Evolutionary conservation across 1,139 yeast species (phyloP).

Genomic region (Torulaspora pretoriensis): DNA sequence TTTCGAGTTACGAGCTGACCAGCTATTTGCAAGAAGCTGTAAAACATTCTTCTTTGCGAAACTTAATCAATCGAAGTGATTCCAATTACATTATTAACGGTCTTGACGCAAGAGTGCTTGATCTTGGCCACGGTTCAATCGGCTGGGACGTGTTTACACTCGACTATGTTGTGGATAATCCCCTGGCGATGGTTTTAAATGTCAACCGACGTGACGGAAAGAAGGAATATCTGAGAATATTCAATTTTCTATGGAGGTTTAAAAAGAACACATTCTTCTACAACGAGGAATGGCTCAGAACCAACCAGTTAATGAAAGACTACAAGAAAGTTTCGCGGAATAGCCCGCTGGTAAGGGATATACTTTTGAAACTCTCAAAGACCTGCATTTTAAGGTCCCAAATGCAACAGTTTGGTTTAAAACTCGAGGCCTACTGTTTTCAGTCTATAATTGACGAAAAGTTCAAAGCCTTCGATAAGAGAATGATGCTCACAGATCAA

Average conservation of each 20-base stretch:
- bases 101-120: slow-evolving; percentile 79
- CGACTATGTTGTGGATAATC: slow-evolving; percentile 68
- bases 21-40: slow-evolving; percentile 65
- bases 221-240: slow-evolving; percentile 70
- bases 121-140: slow-evolving; percentile 60
- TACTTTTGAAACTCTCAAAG: slow-evolving; percentile 27
- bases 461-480: slow-evolving; percentile 39
- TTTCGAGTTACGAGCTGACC: slow-evolving; percentile 65
- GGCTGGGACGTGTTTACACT: slow-evolving; percentile 94
- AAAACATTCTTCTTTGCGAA: slow-evolving; percentile 55
- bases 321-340: slow-evolving; percentile 23
- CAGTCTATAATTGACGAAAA: slow-evolving; percentile 35
- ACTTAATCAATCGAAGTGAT: slow-evolving; percentile 34
- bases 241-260: slow-evolving; percentile 80
- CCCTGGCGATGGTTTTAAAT: slow-evolving; percentile 44
- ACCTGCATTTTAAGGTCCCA: slow-evolving; percentile 27
- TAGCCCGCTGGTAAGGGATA: slow-evolving; percentile 29
- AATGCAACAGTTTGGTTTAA: slow-evolving; percentile 28
- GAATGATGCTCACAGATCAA: slow-evolving; percentile 28
- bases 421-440: slow-evolving; percentile 26
- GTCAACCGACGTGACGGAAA: slow-evolving; percentile 41
- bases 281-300: slow-evolving; percentile 45
- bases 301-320: slow-evolving; percentile 38
- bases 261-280: slow-evolving; percentile 57
- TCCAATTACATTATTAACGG: slow-evolving; percentile 44